phyloP scores from a whole-genome alignment of 495 filamentous ascomycete species.

The Glutinoglossum americanum region DNA sequence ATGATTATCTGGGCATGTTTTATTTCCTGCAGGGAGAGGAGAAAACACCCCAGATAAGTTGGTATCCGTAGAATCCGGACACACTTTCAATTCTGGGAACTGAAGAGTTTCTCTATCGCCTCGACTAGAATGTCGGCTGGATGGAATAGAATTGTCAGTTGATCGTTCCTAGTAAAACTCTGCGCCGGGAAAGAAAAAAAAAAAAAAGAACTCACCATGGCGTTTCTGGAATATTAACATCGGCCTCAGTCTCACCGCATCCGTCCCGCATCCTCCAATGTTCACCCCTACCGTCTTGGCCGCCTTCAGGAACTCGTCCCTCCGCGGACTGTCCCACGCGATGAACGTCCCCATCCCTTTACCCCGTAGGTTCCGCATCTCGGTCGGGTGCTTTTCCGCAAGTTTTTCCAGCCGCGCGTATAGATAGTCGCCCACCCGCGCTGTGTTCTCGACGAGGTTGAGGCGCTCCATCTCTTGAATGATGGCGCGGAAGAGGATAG shows the following conservation, averaged over 20 bases:
- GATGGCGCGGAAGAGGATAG: slow-evolving; percentile 81
- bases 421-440: slow-evolving; percentile 64
- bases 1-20: too few species aligned
- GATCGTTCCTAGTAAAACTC: too few species aligned
- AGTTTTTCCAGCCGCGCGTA: slow-evolving; percentile 48
- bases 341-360: slow-evolving; percentile 94
- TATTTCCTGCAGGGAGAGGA: too few species aligned
- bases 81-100: background rate
- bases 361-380: slow-evolving; percentile 78
- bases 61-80: too few species aligned
- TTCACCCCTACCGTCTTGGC: slow-evolving; percentile 75
- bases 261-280: slow-evolving; percentile 71
- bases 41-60: too few species aligned
- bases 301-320: slow-evolving; percentile 67
- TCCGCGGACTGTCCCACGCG: slow-evolving; percentile 73
- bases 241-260: slow-evolving; percentile 66
- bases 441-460: slow-evolving; percentile 63
- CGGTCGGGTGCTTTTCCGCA: slow-evolving; percentile 50
- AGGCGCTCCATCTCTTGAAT: slow-evolving; percentile 69
- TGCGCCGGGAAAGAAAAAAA: too few species aligned
- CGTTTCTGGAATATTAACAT: slow-evolving; percentile 94
- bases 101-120: background rate
- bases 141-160: background rate
- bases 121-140: slow-evolving; percentile 1
- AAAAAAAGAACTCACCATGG: slow-evolving; percentile 39